These are phyloP conservation scores for Hyaloscypha finlandica DNA, from an alignment of 495 filamentous ascomycete species.

Conservation along the genomic window DNA sequence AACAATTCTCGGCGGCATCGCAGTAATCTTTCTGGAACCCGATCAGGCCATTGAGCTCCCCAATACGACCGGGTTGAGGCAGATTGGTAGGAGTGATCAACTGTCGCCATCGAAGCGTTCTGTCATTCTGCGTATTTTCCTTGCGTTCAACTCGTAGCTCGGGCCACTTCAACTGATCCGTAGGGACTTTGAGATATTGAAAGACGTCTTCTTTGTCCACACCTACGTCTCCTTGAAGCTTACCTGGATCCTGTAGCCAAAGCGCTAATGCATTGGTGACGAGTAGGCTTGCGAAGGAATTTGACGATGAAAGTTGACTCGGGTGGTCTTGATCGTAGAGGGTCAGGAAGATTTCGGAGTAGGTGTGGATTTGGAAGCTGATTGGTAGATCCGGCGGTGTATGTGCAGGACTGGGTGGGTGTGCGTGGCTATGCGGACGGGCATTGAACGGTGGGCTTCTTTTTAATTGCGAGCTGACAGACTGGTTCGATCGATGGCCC, in stretches of 20 bases:
- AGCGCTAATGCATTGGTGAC: conserved; percentile 66
- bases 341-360: conserved; percentile 70
- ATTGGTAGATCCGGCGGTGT: conserved; percentile 57
- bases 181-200: conserved; percentile 33
- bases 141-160: conserved; percentile 43
- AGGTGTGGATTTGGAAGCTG: conserved; percentile 59
- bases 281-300: conserved; percentile 66
- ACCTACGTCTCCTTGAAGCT: conserved; percentile 47
- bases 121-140: conserved; percentile 47
- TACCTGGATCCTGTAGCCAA: conserved; percentile 70
- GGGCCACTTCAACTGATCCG: conserved; percentile 41
- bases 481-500: conserved; percentile 71
- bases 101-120: conserved; percentile 64
- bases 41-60: conserved; percentile 85
- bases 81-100: conserved; percentile 63
- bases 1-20: conserved; percentile 69
- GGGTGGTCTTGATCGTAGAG: conserved; percentile 65
- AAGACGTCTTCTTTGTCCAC: conserved; percentile 52
- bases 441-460: conserved; percentile 48
- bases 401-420: conserved; percentile 55
- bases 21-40: conserved; percentile 79
- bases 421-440: conserved; percentile 41
- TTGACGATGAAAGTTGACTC: conserved; percentile 48
- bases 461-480: conserved; percentile 62
- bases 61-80: conserved; percentile 67